Percentiles rank a stretch among this genome's conserved stretches.
These are phyloP conservation scores for Clonostachys sp. DNA, from an alignment of 2,329 filamentous ascomycete genomes.

Conservation along the genomic window DNA sequence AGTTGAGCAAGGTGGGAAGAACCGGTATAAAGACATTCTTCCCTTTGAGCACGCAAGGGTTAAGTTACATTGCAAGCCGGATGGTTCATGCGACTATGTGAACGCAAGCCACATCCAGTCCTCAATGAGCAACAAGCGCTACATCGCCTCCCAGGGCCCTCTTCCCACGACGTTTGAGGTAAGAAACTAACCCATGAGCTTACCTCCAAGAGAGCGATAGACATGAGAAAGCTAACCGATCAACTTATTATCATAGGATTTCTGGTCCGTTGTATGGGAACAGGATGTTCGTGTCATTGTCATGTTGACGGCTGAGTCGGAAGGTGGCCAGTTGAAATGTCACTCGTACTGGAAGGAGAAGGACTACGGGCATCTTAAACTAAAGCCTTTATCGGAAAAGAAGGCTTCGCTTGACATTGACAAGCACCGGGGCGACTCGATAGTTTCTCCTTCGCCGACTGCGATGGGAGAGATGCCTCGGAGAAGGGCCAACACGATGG, in stretches of 20 bases:
- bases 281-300: slow-evolving; percentile 93
- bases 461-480: slow-evolving; percentile 33
- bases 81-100: slow-evolving; percentile 82
- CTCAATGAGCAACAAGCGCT: slow-evolving; percentile 78
- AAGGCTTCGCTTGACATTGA: slow-evolving; percentile 72
- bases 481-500: slow-evolving; percentile 50
- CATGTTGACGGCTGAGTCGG: slow-evolving; percentile 91
- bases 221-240: slow-evolving; percentile 14
- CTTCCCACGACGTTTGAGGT: slow-evolving; percentile 89
- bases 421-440: slow-evolving; percentile 37
- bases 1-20: slow-evolving; percentile 91
- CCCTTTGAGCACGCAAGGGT: slow-evolving; percentile 94
- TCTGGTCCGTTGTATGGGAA: slow-evolving; percentile 97
- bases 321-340: slow-evolving; percentile 91
- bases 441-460: slow-evolving; percentile 12
- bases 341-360: slow-evolving; percentile 86
- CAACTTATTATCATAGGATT: slow-evolving; percentile 57
- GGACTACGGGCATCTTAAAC: slow-evolving; percentile 71
- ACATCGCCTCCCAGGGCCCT: slow-evolving; percentile 93
- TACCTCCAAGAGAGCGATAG: neutral
- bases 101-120: slow-evolving; percentile 88
- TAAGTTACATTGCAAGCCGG: slow-evolving; percentile 62
- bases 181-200: slow-evolving; percentile 21
- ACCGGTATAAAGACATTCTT: slow-evolving; percentile 96
- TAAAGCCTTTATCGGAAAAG: slow-evolving; percentile 77